These are phyloP conservation scores for Alternaria triticimaculans DNA, from an alignment of 2,329 filamentous ascomycete genomes.

Conservation along the genomic window DNA sequence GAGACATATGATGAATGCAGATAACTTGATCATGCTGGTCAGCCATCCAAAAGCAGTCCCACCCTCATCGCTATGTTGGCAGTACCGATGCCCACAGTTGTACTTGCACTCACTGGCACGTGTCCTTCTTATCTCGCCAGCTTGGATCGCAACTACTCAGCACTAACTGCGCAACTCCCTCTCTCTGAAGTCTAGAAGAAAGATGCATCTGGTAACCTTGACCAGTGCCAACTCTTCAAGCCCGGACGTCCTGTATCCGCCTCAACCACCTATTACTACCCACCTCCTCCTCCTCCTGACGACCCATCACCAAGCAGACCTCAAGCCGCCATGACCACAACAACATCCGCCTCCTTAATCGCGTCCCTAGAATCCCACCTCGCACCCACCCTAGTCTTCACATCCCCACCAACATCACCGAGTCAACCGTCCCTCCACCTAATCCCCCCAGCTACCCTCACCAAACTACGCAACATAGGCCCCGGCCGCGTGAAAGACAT, in stretches of 20 bases:
- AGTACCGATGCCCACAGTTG: neutral
- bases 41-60: neutral
- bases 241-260: neutral
- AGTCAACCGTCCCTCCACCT: slow-evolving; percentile 24
- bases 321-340: neutral
- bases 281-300: neutral
- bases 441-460: slow-evolving; percentile 19
- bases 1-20: neutral
- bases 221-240: neutral
- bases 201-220: neutral
- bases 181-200: neutral
- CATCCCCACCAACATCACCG: slow-evolving; percentile 7
- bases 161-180: neutral
- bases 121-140: neutral
- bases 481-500: slow-evolving; percentile 33
- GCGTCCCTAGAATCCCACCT: slow-evolving; percentile 39
- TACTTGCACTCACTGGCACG: neutral
- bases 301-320: neutral
- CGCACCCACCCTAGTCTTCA: slow-evolving; percentile 16
- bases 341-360: slow-evolving; percentile 21
- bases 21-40: neutral
- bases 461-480: slow-evolving; percentile 34
- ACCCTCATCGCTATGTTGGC: neutral
- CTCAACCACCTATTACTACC: neutral
- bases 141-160: neutral